Evolutionary conservation across 2,329 filamentous ascomycete species (phyloP), one percentile per base, ranked within the genome.

Genomic region (Akanthomyces uredinophilus): DNA sequence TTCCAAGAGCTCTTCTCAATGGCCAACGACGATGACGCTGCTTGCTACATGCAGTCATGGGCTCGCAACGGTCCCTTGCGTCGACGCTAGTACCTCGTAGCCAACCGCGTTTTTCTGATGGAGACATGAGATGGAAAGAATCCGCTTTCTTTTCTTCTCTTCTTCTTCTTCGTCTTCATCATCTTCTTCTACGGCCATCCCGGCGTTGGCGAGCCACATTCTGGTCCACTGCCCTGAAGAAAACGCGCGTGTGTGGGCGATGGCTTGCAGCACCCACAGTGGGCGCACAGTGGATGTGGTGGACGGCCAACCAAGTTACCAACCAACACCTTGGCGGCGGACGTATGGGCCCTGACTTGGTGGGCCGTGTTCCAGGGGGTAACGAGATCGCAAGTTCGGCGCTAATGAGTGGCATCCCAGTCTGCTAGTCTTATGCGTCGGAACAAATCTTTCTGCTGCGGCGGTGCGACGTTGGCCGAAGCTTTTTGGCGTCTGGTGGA

Each of bases 111-210:
- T 49, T 47, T 49, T 16, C 2, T 13, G 16, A 29, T 24, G 46
- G 24, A 49, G 29, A 16, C 24, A 5, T 14, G 8, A 7, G 27
- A 14, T 24, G 14, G 24, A 47, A 27, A 2, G 14, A 27, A 49
- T 29, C 24, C 46, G 10, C 46, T 56, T 16, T 54, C 49, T 10
- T 51, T 65, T 16, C 4, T 39, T 54, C 46, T 10, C 49, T 65
- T 16, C 3, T 37, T 37, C 10, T 37, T 37, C 10, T 37, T 37
- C n/a, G n/a, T 39, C 14, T 16, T 39, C 14, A 16, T 39, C 27
- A 29, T 66, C 64, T 4, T 67, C 63, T 1, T 6, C 67, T 67
- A 24, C 46, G 46, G 46, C 46, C 46, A 29, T 49, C 18, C 22
- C 46, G 46, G 46, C 22, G 18, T 29, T 49, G 46, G 46, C 46